Base-by-base conservation (phyloP, 2,329 filamentous ascomycete species). In the Diaporthe citrichinensis region DNA sequence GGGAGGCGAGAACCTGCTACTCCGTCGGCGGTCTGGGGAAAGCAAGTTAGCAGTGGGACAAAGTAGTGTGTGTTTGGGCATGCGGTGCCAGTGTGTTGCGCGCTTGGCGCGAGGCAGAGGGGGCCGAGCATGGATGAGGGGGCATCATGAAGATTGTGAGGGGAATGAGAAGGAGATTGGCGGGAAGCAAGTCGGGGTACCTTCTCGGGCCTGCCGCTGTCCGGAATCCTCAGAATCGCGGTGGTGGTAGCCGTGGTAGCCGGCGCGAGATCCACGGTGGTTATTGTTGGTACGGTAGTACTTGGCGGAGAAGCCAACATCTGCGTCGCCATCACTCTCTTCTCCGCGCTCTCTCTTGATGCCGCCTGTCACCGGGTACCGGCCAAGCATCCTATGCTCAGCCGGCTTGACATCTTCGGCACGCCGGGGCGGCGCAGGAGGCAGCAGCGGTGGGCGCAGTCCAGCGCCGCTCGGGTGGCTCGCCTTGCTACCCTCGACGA, bases 341-440 rank as follows among this genome's bases (percentile, higher is more conserved):
- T 69, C 46, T 23, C 46, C n/a, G 1, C 34, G 71, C 39, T 44
- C 36, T 15, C 58, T 44, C 71, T 73, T 72, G n/a, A 31, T 28
- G 12, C 69, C 44, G 14, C 17, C 31, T 6, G 44, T 72, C 31
- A 62, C 44, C 34, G 57, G 6, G 57, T 53, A 31, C 36, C 8
- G 34, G 44, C 71, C 57, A 31, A 34, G 57, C 57, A 41, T 72
- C 7, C 57, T n/a, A 58, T 9, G 41, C 31, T 31, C 44, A 23
- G 34, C n/a, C 17, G 28, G n/a, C 57, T 62, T 10, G 53, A n/a
- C n/a, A 23, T n/a, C 57, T 10, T 49, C 28, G 17, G 15, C 20
- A 23, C 31, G 31, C 25, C n/a, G 31, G 36, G 55, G 2, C 3
- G 53, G 67, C 10, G 62, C 28, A 67, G 9, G 44, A 51, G 10